Base-by-base conservation (phyloP, 1,284 basidiomycete species). In the Chondrostereum purpureum region DNA sequence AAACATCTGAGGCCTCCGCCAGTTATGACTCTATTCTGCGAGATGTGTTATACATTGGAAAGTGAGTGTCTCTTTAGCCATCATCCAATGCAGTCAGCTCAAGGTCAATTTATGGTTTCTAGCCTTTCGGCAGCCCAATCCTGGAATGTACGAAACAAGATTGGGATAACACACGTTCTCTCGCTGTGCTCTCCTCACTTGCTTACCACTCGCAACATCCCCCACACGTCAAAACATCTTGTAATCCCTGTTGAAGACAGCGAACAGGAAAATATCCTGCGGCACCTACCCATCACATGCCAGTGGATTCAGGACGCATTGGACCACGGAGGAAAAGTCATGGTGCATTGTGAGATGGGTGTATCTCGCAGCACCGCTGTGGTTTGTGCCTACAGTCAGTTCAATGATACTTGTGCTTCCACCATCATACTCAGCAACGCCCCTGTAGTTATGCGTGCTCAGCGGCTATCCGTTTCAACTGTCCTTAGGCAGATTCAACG, bases 311-410 rank as follows among this genome's bases (percentile, higher is more conserved):
- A 77, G 50, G 47, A 61, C 16, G 76, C 78, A 3, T 51, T 83
- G 33, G 57, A 64, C 4, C 35, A 56, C 3, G 68, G 71, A 22
- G 77, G 78, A 0, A 69, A 60, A 43, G 77, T 88, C 23, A 71
- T 90, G 14, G 81, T 90, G 11, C 87, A 90, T 55, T 90, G 88
- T 61, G 68, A 80, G n/a, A 83, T 86, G 68, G 86, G 85, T 8
- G 68, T 88, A 4, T 85, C 80, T 6, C 68, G 85, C 47, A 81
- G 78, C 52, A 66, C 78, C 13, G 81, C 83, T 3, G 74, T 83
- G 34, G 72, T 82, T 24, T 77, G 77, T 33, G 83, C 80, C 2
- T 84, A 80, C 58, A 58, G 75, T 80, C 58, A 63, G 75, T 67
- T 13, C 37, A 16, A 11, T 14, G n/a, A 20, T 24, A 20, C 47